Conservation (phyloP, 2,329 filamentous ascomycete species). For the Acephala macrosclerotiorum region DNA sequence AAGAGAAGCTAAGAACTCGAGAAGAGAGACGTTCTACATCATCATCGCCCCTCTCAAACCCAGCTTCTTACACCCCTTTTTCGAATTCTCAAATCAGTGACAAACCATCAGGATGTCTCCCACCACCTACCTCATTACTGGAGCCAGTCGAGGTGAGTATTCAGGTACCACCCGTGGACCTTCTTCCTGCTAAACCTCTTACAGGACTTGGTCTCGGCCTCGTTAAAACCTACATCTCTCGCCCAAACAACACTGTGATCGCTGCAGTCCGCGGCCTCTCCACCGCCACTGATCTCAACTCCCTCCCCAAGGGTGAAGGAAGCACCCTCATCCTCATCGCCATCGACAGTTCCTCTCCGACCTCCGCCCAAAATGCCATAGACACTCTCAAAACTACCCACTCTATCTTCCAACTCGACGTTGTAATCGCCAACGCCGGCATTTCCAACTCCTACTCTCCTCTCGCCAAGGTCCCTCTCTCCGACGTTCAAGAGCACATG, state of each 20-base stretch:
- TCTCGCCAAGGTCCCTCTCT: constrained; percentile 45
- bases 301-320: constrained; percentile 46
- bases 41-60: background rate
- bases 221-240: constrained; percentile 21
- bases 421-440: constrained; percentile 61
- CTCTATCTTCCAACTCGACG: constrained; percentile 53
- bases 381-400: constrained; percentile 40
- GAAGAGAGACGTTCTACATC: background rate
- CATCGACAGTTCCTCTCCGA: constrained; percentile 48
- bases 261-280: constrained; percentile 27
- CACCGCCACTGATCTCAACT: constrained; percentile 42
- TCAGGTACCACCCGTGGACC: too few relatives aligned
- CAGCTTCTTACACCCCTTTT: too few relatives aligned
- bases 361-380: constrained; percentile 46
- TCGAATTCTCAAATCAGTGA: background rate
- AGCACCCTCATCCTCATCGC: constrained; percentile 51
- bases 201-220: constrained; percentile 27
- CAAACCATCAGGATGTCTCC: background rate
- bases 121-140: constrained; percentile 39
- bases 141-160: constrained; percentile 38
- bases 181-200: constrained; percentile 8
- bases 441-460: constrained; percentile 46
- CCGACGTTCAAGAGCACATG: constrained; percentile 49
- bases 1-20: background rate
- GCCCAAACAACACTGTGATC: constrained; percentile 24